A percentile compares a stretch with the other conserved stretches of the same genome.
Conservation (phyloP, 1,139 yeast genomes). For the Scheffersomyces insectosa region DNA sequence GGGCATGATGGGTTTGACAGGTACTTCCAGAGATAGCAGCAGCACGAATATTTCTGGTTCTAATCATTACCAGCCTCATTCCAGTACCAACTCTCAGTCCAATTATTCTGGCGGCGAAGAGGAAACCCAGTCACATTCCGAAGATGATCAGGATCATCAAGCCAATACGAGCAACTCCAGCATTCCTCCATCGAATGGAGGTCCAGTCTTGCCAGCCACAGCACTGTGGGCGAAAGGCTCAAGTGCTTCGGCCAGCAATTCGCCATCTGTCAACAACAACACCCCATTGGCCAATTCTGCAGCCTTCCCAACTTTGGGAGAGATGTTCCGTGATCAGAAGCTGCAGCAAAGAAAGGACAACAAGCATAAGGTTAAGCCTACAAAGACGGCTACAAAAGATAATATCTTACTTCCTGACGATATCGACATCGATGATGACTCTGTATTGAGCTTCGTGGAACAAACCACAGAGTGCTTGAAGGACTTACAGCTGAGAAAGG, state of each 20-base stretch:
- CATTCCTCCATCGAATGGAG: slow-evolving; percentile 11
- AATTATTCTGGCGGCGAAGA: slow-evolving; percentile 22
- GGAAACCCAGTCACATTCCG: slow-evolving; percentile 12
- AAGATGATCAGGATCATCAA: slow-evolving; percentile 16
- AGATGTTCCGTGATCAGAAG: slow-evolving; percentile 51
- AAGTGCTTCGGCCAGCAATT: slow-evolving; percentile 26
- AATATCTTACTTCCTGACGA: slow-evolving; percentile 36
- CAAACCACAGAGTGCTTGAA: slow-evolving; percentile 37
- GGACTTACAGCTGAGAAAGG: slow-evolving; percentile 31
- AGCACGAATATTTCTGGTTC: slow-evolving; percentile 13
- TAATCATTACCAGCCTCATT: slow-evolving; percentile 5
- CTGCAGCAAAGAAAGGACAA: slow-evolving; percentile 31
- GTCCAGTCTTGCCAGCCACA: slow-evolving; percentile 53
- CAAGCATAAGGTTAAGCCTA: slow-evolving; percentile 28
- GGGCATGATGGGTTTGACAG: slow-evolving; percentile 44
- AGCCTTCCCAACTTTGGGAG: slow-evolving; percentile 75
- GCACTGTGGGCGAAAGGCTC: slow-evolving; percentile 57
- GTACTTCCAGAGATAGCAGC: slow-evolving; percentile 14
- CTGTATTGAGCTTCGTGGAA: slow-evolving; percentile 38
- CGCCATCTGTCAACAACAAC: slow-evolving; percentile 38
- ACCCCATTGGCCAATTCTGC: slow-evolving; percentile 51
- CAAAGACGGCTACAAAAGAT: slow-evolving; percentile 25
- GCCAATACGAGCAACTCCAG: slow-evolving; percentile 8
- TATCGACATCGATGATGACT: slow-evolving; percentile 41
- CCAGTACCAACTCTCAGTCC: slow-evolving; percentile 4